Evolutionary conservation across 2,329 filamentous ascomycete genomes (phyloP).

Genomic region (Balansia obtecta): DNA sequence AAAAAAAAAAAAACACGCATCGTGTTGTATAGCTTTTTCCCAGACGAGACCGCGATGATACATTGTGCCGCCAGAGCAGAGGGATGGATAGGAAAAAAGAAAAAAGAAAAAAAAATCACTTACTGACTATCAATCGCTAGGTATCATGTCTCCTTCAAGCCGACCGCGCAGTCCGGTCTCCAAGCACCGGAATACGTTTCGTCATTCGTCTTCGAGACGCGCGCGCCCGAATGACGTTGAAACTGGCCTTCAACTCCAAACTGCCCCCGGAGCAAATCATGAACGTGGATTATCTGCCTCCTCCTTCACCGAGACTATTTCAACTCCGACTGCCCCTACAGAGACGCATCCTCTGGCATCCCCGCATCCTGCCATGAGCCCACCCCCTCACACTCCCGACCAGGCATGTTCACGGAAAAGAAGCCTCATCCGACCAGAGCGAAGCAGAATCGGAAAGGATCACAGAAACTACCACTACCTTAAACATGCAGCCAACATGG

Average conservation of each 20-base stretch:
- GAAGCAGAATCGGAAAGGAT: slow-evolving; percentile 70
- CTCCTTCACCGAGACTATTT: slow-evolving; percentile 46
- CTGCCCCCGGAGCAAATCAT: slow-evolving; percentile 28
- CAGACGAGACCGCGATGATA: too few relatives aligned
- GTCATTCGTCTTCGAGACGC: slow-evolving; percentile 56
- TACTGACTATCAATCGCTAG: slow-evolving; percentile 10
- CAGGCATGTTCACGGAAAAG: slow-evolving; percentile 54
- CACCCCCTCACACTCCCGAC: slow-evolving; percentile 17
- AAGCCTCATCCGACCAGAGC: slow-evolving; percentile 80
- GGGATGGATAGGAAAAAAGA: too few relatives aligned
- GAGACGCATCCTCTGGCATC: slow-evolving; percentile 44
- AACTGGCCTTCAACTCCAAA: slow-evolving; percentile 41
- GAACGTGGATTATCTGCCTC: slow-evolving; percentile 44
- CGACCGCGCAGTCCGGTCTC: slow-evolving; percentile 52
- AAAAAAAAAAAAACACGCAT: background rate
- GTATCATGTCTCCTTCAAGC: slow-evolving; percentile 48
- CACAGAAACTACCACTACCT: slow-evolving; percentile 95
- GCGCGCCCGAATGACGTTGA: slow-evolving; percentile 58
- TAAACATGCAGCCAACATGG: slow-evolving; percentile 89
- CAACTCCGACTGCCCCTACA: slow-evolving; percentile 40
- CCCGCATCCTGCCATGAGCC: slow-evolving; percentile 20
- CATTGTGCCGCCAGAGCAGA: too few relatives aligned
- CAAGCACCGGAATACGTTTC: slow-evolving; percentile 51
- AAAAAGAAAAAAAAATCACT: background rate
- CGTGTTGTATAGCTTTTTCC: too few relatives aligned